A percentile compares a stretch with the other conserved stretches of the same genome.
Evolutionary conservation across 352 stramenopile genomes (phyloP).

Genomic region (Phytophthora foliorum): DNA sequence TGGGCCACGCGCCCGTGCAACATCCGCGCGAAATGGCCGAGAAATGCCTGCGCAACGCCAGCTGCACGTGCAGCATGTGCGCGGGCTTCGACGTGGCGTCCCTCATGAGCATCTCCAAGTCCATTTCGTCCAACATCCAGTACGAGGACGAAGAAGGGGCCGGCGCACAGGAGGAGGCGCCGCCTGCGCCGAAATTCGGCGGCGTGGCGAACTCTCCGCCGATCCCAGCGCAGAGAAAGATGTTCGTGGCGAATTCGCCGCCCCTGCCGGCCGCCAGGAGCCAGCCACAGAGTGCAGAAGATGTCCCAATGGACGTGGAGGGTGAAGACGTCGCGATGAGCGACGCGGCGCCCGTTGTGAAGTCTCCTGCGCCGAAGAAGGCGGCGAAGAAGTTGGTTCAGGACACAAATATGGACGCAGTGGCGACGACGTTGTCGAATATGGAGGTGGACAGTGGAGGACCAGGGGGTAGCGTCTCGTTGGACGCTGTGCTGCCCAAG

Average conservation of each 20-base stretch:
- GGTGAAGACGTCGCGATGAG: constrained; percentile 35
- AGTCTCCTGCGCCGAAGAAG: constrained; percentile 1
- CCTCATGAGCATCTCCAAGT: constrained; percentile 83
- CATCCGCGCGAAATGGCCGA: constrained; percentile 56
- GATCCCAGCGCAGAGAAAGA: constrained; percentile 25
- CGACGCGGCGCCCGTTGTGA: constrained; percentile 5
- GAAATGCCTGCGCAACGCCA: constrained; percentile 90
- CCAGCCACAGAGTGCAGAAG: constrained; percentile 9
- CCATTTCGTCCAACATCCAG: constrained; percentile 84
- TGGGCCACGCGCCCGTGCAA: background rate
- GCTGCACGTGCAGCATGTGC: constrained; percentile 86
- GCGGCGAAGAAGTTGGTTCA: constrained; percentile 12
- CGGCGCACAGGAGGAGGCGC: constrained; percentile 15
- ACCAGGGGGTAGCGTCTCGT: constrained; percentile 7
- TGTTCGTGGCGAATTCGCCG: constrained; percentile 56
- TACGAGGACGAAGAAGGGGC: constrained; percentile 63
- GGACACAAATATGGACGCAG: constrained; percentile 41
- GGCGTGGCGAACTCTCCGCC: constrained; percentile 62
- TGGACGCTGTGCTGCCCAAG: constrained; percentile 66
- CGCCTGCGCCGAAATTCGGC: constrained; percentile 37
- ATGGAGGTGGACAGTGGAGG: constrained; percentile 37
- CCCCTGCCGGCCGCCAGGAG: constrained; percentile 24
- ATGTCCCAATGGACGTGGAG: constrained; percentile 25
- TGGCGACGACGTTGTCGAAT: constrained; percentile 34
- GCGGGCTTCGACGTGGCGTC: constrained; percentile 81